phyloP scores from a whole-genome alignment of 805 yeast genomes.

The Pichia nakasei region DNA sequence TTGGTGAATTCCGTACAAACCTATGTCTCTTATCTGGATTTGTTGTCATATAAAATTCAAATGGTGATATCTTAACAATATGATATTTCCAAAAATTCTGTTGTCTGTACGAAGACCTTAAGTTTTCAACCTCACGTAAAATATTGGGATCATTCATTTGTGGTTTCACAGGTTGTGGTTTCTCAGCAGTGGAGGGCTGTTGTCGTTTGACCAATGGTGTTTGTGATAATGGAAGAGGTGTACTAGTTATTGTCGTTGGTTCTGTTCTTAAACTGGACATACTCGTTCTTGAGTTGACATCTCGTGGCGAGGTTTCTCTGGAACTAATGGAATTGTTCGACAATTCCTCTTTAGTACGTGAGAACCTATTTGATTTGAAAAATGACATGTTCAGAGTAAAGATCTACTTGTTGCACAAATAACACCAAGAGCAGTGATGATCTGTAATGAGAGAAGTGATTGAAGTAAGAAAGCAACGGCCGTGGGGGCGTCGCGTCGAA shows the following conservation, averaged over 20 bases:
- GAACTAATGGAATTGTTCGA: background rate
- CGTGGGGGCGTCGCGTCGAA: too few species aligned
- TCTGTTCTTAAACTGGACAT: background rate
- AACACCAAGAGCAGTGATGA: too few species aligned
- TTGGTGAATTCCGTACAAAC: slow-evolving; percentile 53
- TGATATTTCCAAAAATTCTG: slow-evolving; percentile 56
- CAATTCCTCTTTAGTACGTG: background rate
- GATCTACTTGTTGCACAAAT: too few species aligned
- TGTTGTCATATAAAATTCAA: slow-evolving; percentile 52
- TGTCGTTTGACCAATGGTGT: slow-evolving; percentile 1
- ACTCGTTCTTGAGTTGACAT: background rate
- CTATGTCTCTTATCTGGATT: slow-evolving; percentile 56
- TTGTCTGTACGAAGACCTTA: slow-evolving; percentile 7
- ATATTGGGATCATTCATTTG: slow-evolving; percentile 2
- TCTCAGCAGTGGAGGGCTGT: background rate
- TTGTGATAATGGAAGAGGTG: slow-evolving; percentile 1
- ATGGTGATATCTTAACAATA: slow-evolving; percentile 40
- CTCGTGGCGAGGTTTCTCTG: background rate
- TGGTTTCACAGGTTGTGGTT: background rate
- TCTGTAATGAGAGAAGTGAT: too few species aligned
- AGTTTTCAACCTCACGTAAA: slow-evolving; percentile 4
- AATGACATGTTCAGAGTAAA: background rate
- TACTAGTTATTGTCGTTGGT: background rate
- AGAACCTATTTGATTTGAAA: background rate
- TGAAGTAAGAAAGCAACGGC: too few species aligned